A percentile compares a stretch with the other conserved stretches of the same genome.
phyloP scores from a whole-genome alignment of 2,329 filamentous ascomycete species.

The Cercospora brassicicola region DNA sequence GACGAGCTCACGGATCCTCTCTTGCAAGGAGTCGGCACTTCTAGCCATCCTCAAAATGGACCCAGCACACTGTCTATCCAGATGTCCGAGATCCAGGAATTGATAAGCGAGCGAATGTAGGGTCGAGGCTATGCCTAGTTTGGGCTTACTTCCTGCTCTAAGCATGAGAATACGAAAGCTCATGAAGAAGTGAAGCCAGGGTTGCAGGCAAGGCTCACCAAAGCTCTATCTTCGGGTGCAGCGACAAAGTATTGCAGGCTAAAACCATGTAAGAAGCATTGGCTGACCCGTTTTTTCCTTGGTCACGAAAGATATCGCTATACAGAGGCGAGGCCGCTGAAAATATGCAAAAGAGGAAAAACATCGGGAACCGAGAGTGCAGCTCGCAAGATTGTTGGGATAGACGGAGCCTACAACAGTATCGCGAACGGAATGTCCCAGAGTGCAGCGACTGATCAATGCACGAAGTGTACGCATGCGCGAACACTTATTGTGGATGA shows the following conservation, averaged over 20 bases:
- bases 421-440: too few species aligned
- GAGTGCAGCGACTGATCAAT: too few species aligned
- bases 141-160: neutral
- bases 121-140: neutral
- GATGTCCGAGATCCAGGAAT: neutral
- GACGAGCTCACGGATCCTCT: conserved; percentile 82
- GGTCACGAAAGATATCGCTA: neutral
- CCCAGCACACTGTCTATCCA: neutral
- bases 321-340: neutral
- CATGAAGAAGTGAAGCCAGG: neutral
- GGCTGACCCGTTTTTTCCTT: neutral
- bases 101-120: neutral
- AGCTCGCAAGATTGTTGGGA: too few species aligned
- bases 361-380: too few species aligned
- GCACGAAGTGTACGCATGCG: too few species aligned
- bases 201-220: neutral
- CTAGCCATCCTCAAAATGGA: conserved; percentile 3
- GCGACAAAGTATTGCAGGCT: neutral
- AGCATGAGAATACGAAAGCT: neutral
- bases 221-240: neutral
- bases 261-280: neutral
- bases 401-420: too few species aligned
- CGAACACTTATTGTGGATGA: too few species aligned
- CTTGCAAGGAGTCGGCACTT: conserved; percentile 74
- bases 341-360: neutral